Evolutionary conservation across 768 basidiomycete genomes (phyloP), one percentile per base, ranked within the genome.

Genomic region (Auricularia auricula-judae): DNA sequence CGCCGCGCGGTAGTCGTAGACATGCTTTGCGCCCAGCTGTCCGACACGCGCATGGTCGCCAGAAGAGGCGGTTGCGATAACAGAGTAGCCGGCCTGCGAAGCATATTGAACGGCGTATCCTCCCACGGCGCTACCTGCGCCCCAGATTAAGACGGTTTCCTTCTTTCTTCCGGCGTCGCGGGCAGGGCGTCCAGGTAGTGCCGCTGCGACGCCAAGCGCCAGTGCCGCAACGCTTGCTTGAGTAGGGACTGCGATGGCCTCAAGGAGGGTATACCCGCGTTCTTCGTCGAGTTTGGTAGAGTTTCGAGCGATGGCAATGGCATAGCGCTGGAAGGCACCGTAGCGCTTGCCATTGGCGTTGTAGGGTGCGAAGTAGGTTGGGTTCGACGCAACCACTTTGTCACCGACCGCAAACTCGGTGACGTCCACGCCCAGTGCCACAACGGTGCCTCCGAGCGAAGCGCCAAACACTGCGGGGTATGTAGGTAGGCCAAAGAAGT

Each of bases 51-150:
- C 51, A 14, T n/a, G 36, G 33, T 63, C 54, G n/a, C 29, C 51
- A 47, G 23, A 4, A 47, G 47, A 54, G n/a, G 63, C 63, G n/a
- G 63, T 63, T 18, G 63, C 63, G 47, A 63, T 51, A 18, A 63
- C 63, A 33, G 35, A n/a, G 63, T 54, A 63, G 34, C 63, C 63
- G 21, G 63, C 63, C 11, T 35, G 47, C 35, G 51, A 35, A 35
- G 63, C 63, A 34, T 54, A 54, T 51, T 63, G 63, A 14, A 63
- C 51, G 12, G 63, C 63, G 35, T 33, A 23, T 4, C 43, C 53
- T 42, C 63, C 63, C 11, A 63, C 63, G 53, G 47, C 35, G 4
- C 34, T 54, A 1, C 63, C 54, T 12, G 51, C 63, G 53, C 63
- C 63, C 63, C 63, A 63, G 53, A 63, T 54, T 29, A 63, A 47